A percentile compares a stretch with the other conserved stretches of the same genome.
phyloP scores from a whole-genome alignment of 2,329 filamentous ascomycete genomes.

The Volutella citrinella region DNA sequence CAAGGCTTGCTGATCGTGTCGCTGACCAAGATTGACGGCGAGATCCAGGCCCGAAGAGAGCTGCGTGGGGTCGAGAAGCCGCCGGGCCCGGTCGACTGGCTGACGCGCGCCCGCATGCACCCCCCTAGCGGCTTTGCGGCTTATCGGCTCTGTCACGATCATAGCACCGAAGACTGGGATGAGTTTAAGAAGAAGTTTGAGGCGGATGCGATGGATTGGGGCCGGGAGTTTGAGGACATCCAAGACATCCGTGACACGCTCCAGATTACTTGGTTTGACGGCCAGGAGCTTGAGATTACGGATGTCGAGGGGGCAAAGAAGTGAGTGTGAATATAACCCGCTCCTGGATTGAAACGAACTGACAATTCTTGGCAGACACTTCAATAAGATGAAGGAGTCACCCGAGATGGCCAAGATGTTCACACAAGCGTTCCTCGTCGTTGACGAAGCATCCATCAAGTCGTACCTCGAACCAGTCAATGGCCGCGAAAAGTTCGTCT shows the following conservation, averaged over 20 bases:
- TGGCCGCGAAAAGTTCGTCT: no score
- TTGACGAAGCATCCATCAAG: conserved; percentile 22
- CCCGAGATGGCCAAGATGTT: conserved; percentile 2
- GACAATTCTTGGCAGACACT: conserved; percentile 7
- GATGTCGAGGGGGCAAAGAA: conserved; percentile 19
- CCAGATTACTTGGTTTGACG: conserved; percentile 23
- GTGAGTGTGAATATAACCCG: conserved; percentile 9
- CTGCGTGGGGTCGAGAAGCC: conserved; percentile 3
- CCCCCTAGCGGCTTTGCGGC: conserved; percentile 15
- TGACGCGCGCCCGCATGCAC: accelerated
- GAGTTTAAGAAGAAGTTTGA: conserved; percentile 24
- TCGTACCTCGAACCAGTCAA: no score
- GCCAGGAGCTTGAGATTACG: conserved; percentile 6
- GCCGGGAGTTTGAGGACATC: conserved; percentile 6
- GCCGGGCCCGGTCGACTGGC: background rate
- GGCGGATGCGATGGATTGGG: conserved; percentile 24
- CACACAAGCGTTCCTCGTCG: conserved; percentile 13
- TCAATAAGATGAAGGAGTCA: conserved; percentile 1
- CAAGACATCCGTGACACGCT: conserved; percentile 13
- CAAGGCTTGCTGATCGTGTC: background rate
- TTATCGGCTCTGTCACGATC: conserved; percentile 19
- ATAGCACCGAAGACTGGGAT: conserved; percentile 21
- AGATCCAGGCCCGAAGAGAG: conserved; percentile 12
- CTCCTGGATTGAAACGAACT: conserved; percentile 1
- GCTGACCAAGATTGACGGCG: conserved; percentile 8